Percentiles rank a stretch among this genome's conserved stretches.
These are phyloP conservation scores for Pisolithus thermaeus DNA, from an alignment of 1,284 basidiomycete species.

Conservation along the genomic window DNA sequence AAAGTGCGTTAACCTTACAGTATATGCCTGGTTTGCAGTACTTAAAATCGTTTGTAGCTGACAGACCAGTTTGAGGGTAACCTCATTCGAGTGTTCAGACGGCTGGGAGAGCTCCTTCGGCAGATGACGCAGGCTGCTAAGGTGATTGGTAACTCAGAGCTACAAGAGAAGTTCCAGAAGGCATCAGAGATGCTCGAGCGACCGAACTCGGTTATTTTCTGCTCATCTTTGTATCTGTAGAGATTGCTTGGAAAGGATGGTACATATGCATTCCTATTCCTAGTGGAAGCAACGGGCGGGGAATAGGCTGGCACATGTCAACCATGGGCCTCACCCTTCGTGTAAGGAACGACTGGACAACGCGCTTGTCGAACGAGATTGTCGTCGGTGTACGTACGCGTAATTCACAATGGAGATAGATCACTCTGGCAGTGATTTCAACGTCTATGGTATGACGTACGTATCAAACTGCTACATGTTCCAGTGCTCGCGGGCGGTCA, in stretches of 20 bases:
- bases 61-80: conserved; percentile 97
- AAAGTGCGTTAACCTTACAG: conserved; percentile 53
- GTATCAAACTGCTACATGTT: no score
- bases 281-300: no score
- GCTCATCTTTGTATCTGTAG: conserved; percentile 77
- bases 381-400: no score
- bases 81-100: conserved; percentile 89
- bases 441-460: no score
- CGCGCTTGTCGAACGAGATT: no score
- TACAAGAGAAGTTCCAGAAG: conserved; percentile 89
- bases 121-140: conserved; percentile 95
- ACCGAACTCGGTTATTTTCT: conserved; percentile 92
- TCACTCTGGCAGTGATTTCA: no score
- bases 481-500: no score
- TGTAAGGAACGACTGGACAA: no score
- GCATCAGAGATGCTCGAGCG: conserved; percentile 86
- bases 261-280: background rate
- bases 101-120: conserved; percentile 88
- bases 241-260: background rate
- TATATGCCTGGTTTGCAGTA: background rate
- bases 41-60: conserved; percentile 42
- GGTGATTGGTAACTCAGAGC: conserved; percentile 91
- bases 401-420: no score
- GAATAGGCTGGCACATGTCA: no score
- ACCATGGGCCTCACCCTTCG: no score